A percentile compares a stretch with the other conserved stretches of the same genome.
These are phyloP conservation scores for Syncephalastrum racemosum DNA, from an alignment of 371 early-diverging fungal genomes.

Conservation along the genomic window DNA sequence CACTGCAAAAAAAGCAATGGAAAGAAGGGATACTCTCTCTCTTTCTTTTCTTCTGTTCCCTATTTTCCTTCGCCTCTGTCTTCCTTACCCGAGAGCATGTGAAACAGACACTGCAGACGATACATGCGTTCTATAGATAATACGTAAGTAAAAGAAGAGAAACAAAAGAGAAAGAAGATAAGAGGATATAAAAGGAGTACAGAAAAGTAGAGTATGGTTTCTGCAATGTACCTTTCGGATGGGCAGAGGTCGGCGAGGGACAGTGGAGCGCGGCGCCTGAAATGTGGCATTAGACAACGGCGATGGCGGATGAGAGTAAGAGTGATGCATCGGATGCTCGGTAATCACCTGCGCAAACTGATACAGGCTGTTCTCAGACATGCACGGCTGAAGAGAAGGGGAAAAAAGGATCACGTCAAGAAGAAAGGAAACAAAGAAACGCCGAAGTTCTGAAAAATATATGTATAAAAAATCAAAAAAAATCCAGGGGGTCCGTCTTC, in stretches of 20 bases:
- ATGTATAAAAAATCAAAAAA: slow-evolving; percentile 1
- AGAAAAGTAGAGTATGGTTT: slow-evolving; percentile 5
- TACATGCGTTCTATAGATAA: slow-evolving; percentile 47
- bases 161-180: background rate
- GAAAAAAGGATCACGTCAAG: slow-evolving; percentile 8
- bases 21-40: too few species aligned
- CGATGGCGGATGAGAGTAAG: slow-evolving; percentile 10
- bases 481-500: slow-evolving; percentile 1
- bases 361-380: slow-evolving; percentile 43
- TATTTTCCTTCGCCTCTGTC: too few species aligned
- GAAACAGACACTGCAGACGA: slow-evolving; percentile 51
- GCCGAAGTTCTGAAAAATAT: too few species aligned
- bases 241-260: slow-evolving; percentile 21
- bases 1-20: too few species aligned
- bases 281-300: slow-evolving; percentile 6
- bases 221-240: slow-evolving; percentile 28
- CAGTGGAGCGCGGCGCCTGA: slow-evolving; percentile 4
- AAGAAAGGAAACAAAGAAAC: slow-evolving; percentile 14
- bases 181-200: slow-evolving; percentile 3
- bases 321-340: slow-evolving; percentile 25
- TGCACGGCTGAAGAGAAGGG: slow-evolving; percentile 10
- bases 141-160: background rate
- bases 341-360: slow-evolving; percentile 48
- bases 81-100: slow-evolving; percentile 46
- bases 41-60: too few species aligned